Evolutionary conservation across 306 rosid genomes (phyloP), one percentile per base, ranked within the genome.

Genomic region (Cucurbita maxima): DNA sequence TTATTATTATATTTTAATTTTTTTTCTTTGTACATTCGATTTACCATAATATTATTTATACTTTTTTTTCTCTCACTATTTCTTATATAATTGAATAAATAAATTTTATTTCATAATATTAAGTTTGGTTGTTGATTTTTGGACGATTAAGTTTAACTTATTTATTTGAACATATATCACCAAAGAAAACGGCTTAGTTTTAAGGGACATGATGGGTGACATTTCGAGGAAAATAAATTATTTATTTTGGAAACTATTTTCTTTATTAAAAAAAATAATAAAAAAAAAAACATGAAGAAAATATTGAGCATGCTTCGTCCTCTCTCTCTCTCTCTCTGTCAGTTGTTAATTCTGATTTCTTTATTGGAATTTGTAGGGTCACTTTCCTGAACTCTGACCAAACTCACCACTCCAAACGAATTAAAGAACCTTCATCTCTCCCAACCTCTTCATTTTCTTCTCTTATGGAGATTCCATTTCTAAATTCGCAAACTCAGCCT

Each of bases 381-480:
- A 18, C 41, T 76, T 67, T 50, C 7, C 58, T 48, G 22, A 47
- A 50, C 41, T 69, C 58, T 50, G 45, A 69, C 44, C 80, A 58
- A 64, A 63, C 66, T 64, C 74, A 48, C 58, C 37, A 34, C 50
- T 68, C 50, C 61, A 10, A 14, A 4, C 12, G 51, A 69, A 80
- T 45, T 74, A 48, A 70, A 74, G 61, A 62, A 76, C 9, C 82
- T 1, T 56, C 58, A 73, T 19, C 72, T 19, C 63, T 22, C 63
- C 18, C 73, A 18, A 5, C 1, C 7, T 44, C 34, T 4, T 7
- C 72, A 6, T 22, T 18, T 59, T 47, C 72, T 44, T 16, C 11
- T 67, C 30, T 18, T 8, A 89, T 89, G 91, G 94, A 75, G 19
- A 10, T 81, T 81, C 77, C 77, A n/a, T 66, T 58, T 11, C 40